These are phyloP conservation scores for Cinchona pubescens DNA, from an alignment of 257 asterid species.

Conservation along the genomic window DNA sequence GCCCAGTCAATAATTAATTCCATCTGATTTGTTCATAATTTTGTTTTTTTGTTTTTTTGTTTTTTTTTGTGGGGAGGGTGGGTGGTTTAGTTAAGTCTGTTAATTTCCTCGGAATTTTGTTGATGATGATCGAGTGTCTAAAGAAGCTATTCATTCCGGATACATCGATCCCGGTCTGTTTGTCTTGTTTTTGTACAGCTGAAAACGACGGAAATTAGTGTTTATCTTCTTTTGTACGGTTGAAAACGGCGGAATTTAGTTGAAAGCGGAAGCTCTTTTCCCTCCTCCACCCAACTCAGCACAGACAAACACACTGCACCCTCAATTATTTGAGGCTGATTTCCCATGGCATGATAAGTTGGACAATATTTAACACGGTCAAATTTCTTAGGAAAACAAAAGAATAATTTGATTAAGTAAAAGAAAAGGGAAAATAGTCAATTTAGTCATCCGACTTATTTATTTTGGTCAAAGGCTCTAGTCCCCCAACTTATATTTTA, in stretches of 20 bases:
- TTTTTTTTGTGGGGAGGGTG: background rate
- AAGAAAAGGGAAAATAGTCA: too few species aligned
- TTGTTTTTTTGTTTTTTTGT: background rate
- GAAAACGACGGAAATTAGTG: background rate
- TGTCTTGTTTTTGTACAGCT: background rate
- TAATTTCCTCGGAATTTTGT: too few species aligned
- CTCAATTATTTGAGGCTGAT: background rate
- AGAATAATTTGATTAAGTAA: too few species aligned
- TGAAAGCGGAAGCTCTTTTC: too few species aligned
- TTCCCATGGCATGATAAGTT: background rate
- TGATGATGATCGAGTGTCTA: too few species aligned
- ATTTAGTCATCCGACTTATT: too few species aligned
- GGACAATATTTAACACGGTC: background rate
- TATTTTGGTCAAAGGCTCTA: too few species aligned
- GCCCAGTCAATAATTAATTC: too few species aligned
- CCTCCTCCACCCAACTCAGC: too few species aligned
- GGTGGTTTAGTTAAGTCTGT: background rate
- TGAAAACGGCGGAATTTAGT: background rate
- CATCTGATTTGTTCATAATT: background rate
- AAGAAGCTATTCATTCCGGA: background rate
- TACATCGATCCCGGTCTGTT: background rate
- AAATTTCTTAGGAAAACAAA: background rate
- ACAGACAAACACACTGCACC: too few species aligned
- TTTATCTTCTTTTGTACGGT: too few species aligned
- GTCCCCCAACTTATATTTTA: too few species aligned